Evolutionary conservation across 2,329 filamentous ascomycete species (phyloP), one percentile per base, ranked within the genome.

Genomic region (Neonectria sp.): DNA sequence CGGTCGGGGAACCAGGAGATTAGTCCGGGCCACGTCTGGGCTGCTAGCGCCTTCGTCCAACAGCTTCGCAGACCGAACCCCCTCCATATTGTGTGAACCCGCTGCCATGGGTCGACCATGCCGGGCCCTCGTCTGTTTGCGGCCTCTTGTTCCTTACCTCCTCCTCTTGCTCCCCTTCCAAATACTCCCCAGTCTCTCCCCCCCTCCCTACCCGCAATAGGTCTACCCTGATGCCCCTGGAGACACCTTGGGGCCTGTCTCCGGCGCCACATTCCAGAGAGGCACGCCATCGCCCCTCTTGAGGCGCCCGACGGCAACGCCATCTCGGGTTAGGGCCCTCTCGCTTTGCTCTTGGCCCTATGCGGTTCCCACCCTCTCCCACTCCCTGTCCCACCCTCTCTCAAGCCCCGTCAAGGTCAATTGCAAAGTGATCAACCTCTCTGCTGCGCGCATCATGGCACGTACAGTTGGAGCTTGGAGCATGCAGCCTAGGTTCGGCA

Each of bases 221-320:
- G 37, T 31, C 52, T 45, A 48, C 43, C 55, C 51, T 37, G 46
- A 55, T 29, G 56, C 60, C 51, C 60, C 60, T 56, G 55, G 52
- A 45, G 24, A 21, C 40, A 25, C 57, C 46, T 51, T 43, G 55
- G 33, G 43, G 45, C 58, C 53, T 62, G 58, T 60, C 61, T 25
- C 51, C 63, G 69, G 67, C 58, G 70, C 72, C 71, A 72, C 70
- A 71, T 71, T 69, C 72, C 71, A 69, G 65, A 61, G 68, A 72
- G 61, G 64, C 65, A 68, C 71, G 65, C 72, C 72, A 71, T 71
- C 64, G 67, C 65, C 71, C 62, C 65, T 65, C 48, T 61, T 53
- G 67, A 72, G 67, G 60, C 69, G 63, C 68, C 69, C 69, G 72
- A 72, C 71, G 66, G 69, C 68, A 72, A 71, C 68, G 55, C 71